Evolutionary conservation across 768 basidiomycete genomes (phyloP), one percentile per base, ranked within the genome.

Genomic region (Cubamyces sp.): DNA sequence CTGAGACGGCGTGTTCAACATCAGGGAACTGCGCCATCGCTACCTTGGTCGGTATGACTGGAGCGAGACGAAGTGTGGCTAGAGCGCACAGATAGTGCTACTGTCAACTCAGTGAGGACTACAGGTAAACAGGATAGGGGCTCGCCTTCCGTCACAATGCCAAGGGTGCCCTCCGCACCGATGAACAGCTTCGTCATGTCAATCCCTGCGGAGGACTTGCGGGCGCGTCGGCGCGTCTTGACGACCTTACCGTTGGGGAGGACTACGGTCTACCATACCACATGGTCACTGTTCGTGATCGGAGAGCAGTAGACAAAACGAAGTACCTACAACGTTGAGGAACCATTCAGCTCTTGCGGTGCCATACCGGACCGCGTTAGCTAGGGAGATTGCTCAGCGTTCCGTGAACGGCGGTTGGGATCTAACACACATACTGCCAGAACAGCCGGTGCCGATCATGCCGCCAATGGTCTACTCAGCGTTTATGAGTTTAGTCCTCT

Each of bases 321-420:
- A 47, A 18, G 39, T 4, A 78, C 87, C 66, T 57, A 88, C 91
- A 42, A 90, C 74, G 68, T 91, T 94, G 51, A 94, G 77, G 70
- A 93, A 91, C 92, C 92, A 94, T 75, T 94, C 93, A 0, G 82
- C 88, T 71, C 87, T 90, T 5, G 93, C 92, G 15, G 93, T 94
- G 53, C 92, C 94, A 73, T 94, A 95, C 63, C 91, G 79, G 9
- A 92, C 90, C 19, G 91, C 89, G 69, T 91, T 91, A 1, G 70
- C 70, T 69, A 25, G 18, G 54, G 21, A n/a, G n/a, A 5, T 25
- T 28, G 43, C 34, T 25, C 57, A 51, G 28, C 34, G 15, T 49
- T 16, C 7, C 18, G 16, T 21, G 18, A n/a, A 12, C 21, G 16
- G 25, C 0, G 21, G 41, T 41, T 16, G 25, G n/a, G 21, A 30